A percentile compares a stretch with the other conserved stretches of the same genome.
Conservation (phyloP, 2,329 filamentous ascomycete species). For the Arthrinium phaeospermum region DNA sequence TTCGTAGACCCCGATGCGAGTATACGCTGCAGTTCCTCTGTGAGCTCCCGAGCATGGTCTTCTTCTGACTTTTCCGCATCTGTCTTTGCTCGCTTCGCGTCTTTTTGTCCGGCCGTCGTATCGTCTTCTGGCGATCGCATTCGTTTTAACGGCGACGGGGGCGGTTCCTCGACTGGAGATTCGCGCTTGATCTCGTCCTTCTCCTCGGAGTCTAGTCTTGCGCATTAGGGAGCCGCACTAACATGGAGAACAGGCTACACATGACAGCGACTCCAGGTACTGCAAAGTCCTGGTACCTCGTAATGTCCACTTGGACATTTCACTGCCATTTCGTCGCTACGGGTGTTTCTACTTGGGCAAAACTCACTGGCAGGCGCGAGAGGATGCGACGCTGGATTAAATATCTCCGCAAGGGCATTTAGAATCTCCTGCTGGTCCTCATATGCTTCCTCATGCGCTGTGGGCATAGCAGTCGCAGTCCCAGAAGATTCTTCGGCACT, state of each 20-base stretch:
- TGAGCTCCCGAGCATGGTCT: conserved; percentile 7
- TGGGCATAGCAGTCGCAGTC: conserved; percentile 18
- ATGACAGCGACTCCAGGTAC: not conserved
- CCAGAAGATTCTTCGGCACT: conserved; percentile 9
- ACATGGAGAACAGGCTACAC: not conserved
- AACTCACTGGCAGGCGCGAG: not conserved
- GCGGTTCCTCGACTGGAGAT: conserved; percentile 25
- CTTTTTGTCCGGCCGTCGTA: not conserved
- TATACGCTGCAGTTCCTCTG: not conserved
- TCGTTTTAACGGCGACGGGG: conserved; percentile 35
- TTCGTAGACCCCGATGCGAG: not conserved
- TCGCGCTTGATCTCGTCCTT: conserved; percentile 38
- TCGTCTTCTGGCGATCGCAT: conserved; percentile 30
- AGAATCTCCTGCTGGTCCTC: not conserved
- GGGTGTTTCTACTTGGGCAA: conserved; percentile 1
- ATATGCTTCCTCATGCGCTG: not conserved
- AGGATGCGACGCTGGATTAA: not conserved
- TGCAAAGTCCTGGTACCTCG: not conserved
- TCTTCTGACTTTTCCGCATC: conserved; percentile 31
- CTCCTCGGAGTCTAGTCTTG: conserved; percentile 34
- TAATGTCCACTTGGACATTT: not conserved
- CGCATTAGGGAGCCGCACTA: conserved; percentile 23
- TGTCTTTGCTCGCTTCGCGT: conserved; percentile 38
- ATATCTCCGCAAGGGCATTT: not conserved
- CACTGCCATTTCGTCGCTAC: not conserved